Conservation (phyloP, 257 asterid genomes). For the Fraxinus quadrangulata region DNA sequence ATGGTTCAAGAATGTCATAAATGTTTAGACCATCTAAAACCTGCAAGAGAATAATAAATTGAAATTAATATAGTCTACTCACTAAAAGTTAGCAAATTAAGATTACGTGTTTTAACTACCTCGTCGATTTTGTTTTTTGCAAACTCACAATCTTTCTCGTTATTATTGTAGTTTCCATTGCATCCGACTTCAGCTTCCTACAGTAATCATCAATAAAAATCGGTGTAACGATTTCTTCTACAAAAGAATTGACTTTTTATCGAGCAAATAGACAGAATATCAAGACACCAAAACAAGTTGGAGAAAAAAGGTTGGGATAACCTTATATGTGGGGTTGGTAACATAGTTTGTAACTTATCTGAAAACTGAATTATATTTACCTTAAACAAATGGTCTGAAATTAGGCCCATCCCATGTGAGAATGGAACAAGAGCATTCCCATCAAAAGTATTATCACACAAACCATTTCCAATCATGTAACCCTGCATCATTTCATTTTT, state of each 20-base stretch:
- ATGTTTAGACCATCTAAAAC: slow-evolving; percentile 37
- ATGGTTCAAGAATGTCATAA: slow-evolving; percentile 56
- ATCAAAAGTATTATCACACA: slow-evolving; percentile 44
- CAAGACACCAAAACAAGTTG: no score
- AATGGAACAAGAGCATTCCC: slow-evolving; percentile 54
- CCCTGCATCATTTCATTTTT: slow-evolving; percentile 40
- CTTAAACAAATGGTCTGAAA: slow-evolving; percentile 40
- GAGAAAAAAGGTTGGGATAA: no score
- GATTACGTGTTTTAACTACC: slow-evolving; percentile 19
- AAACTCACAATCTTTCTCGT: slow-evolving; percentile 15
- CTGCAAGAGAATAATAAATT: slow-evolving; percentile 25
- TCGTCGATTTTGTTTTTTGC: slow-evolving; percentile 25
- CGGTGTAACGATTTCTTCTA: no score
- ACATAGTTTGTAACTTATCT: no score
- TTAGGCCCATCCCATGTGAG: slow-evolving; percentile 61
- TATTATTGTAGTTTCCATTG: slow-evolving; percentile 29
- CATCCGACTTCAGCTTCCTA: slow-evolving; percentile 48
- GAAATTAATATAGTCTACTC: not conserved
- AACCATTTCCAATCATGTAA: slow-evolving; percentile 63
- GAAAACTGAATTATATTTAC: slow-evolving; percentile 13
- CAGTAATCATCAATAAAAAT: not conserved
- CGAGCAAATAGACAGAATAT: no score
- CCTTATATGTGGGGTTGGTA: no score
- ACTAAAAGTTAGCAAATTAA: not conserved
- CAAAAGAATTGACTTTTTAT: no score